Evolutionary conservation across 805 yeast species (phyloP).

Genomic region (Kodamaea lidongshanica): DNA sequence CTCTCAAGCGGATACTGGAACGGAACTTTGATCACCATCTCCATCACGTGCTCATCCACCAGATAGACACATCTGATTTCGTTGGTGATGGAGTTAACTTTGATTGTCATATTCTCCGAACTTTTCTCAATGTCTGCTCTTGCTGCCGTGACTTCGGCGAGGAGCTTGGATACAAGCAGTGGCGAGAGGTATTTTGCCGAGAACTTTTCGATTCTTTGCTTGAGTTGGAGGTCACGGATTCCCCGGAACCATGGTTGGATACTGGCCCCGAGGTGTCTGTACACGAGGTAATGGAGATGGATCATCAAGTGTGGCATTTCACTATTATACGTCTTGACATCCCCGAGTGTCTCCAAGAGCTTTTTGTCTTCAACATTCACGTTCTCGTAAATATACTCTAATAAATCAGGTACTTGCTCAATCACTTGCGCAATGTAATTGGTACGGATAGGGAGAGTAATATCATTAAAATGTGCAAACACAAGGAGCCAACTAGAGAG

Average conservation of each 20-base stretch:
- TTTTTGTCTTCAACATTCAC: constrained; percentile 34
- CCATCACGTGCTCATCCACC: constrained; percentile 84
- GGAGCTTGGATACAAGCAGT: constrained; percentile 49
- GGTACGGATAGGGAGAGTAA: constrained; percentile 59
- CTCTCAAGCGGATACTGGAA: constrained; percentile 69
- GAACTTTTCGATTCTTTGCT: constrained; percentile 54
- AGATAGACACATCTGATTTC: constrained; percentile 69
- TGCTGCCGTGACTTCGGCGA: constrained; percentile 43
- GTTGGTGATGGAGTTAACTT: constrained; percentile 51
- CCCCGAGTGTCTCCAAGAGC: constrained; percentile 15
- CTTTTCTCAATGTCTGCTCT: constrained; percentile 24
- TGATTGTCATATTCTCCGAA: constrained; percentile 50
- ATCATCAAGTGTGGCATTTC: constrained; percentile 39
- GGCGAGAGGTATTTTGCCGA: constrained; percentile 61
- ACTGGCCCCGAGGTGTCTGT: constrained; percentile 49
- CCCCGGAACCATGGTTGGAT: constrained; percentile 66
- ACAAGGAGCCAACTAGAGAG: constrained; percentile 67
- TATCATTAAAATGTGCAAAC: constrained; percentile 54
- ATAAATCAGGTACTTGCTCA: constrained; percentile 39
- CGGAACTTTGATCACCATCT: constrained; percentile 71
- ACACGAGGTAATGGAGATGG: constrained; percentile 46
- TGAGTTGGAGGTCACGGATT: constrained; percentile 61
- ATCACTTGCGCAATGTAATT: constrained; percentile 55
- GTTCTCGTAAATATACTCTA: constrained; percentile 50
- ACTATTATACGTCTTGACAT: constrained; percentile 18